Evolutionary conservation across 2,329 filamentous ascomycete genomes (phyloP).

Genomic region (Mycosphaerelloides madeirae): DNA sequence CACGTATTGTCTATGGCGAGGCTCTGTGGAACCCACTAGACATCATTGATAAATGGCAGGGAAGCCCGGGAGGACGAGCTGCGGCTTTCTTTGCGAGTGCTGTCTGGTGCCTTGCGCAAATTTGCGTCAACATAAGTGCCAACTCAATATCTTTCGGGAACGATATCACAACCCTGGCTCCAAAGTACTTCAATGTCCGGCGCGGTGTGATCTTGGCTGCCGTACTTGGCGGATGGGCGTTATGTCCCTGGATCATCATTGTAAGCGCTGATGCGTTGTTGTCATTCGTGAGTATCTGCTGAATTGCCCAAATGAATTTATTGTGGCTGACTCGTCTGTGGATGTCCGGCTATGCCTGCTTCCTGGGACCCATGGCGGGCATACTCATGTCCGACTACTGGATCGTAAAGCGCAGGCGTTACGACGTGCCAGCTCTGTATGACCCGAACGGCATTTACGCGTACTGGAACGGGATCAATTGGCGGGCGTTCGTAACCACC

Average conservation of each 20-base stretch:
- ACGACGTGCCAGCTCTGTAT: slow-evolving; percentile 49
- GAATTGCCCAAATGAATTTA: background rate
- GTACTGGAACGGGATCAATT: slow-evolving; percentile 52
- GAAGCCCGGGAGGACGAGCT: slow-evolving; percentile 14
- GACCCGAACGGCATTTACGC: slow-evolving; percentile 45
- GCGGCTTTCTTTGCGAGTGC: slow-evolving; percentile 19
- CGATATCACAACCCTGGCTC: slow-evolving; percentile 48
- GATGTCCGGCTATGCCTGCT: slow-evolving; percentile 53
- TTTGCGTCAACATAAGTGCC: slow-evolving; percentile 48
- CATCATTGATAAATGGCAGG: slow-evolving; percentile 14
- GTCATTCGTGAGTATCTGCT: slow-evolving; percentile 10
- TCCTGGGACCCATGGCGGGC: slow-evolving; percentile 58
- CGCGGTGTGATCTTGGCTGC: slow-evolving; percentile 42
- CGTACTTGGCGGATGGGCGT: slow-evolving; percentile 47
- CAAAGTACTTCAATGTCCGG: slow-evolving; percentile 45
- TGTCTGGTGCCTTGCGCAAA: slow-evolving; percentile 53
- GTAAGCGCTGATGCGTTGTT: slow-evolving; percentile 54
- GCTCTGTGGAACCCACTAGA: slow-evolving; percentile 30
- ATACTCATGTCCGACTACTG: slow-evolving; percentile 59
- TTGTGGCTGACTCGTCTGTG: no score
- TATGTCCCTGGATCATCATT: slow-evolving; percentile 63
- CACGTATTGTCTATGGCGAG: slow-evolving; percentile 43
- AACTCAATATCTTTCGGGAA: slow-evolving; percentile 52
- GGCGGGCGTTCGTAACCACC: slow-evolving; percentile 54
- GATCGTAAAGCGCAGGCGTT: slow-evolving; percentile 47